Conservation (phyloP, 1,284 basidiomycete genomes). For the Cutaneotrichosporon dermatis region DNA sequence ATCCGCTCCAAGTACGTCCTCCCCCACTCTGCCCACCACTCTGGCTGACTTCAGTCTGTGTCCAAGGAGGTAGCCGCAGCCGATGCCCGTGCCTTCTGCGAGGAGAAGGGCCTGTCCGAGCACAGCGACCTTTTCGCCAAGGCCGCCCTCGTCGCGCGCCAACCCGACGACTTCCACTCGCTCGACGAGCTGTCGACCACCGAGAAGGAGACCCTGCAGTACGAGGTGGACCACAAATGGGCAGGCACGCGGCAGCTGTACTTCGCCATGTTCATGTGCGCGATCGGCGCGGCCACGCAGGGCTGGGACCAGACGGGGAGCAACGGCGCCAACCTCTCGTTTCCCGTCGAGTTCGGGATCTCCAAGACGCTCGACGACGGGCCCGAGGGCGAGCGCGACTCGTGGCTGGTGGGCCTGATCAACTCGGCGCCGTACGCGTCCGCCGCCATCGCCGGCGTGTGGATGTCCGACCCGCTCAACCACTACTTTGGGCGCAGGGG, state of each 20-base stretch:
- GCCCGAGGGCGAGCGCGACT: slow-evolving; percentile 1
- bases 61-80: slow-evolving; percentile 36
- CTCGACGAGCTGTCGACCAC: slow-evolving; percentile 58
- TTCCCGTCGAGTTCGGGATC: slow-evolving; percentile 62
- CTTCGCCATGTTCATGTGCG: slow-evolving; percentile 31
- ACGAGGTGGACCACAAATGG: slow-evolving; percentile 64
- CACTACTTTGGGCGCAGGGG: slow-evolving; percentile 59
- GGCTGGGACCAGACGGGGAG: slow-evolving; percentile 45
- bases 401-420: slow-evolving; percentile 60
- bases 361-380: background rate
- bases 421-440: slow-evolving; percentile 69
- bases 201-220: slow-evolving; percentile 54
- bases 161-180: slow-evolving; percentile 53
- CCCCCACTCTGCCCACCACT: background rate
- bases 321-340: slow-evolving; percentile 62
- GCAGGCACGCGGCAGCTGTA: slow-evolving; percentile 53
- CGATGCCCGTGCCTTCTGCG: background rate
- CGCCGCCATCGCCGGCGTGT: slow-evolving; percentile 50
- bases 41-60: too few species aligned
- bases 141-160: slow-evolving; percentile 62
- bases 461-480: slow-evolving; percentile 71
- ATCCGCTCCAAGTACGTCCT: background rate
- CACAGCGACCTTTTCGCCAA: slow-evolving; percentile 52
- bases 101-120: background rate
- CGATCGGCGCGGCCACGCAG: slow-evolving; percentile 38